Evolutionary conservation across 495 filamentous ascomycete species (phyloP).

Genomic region (Haplographium delicatum): DNA sequence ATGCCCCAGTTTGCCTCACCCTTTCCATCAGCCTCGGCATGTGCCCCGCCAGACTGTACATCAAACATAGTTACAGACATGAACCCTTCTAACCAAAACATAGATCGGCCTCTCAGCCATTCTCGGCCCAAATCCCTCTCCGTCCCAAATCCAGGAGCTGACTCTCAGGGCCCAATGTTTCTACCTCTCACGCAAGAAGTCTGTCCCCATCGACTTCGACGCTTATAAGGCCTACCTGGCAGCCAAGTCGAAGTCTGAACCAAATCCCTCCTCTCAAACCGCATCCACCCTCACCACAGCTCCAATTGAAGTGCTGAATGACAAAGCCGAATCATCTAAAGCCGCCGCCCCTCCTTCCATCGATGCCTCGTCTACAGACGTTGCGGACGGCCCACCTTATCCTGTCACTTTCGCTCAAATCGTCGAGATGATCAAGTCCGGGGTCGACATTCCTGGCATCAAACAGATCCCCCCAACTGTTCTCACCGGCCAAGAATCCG

Average conservation of each 20-base stretch:
- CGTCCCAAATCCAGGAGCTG: conserved; percentile 36
- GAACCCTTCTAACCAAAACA: not conserved
- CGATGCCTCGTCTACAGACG: not conserved
- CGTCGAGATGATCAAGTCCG: conserved; percentile 78
- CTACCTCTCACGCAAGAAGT: conserved; percentile 33
- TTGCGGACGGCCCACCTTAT: conserved; percentile 46
- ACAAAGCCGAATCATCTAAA: not conserved
- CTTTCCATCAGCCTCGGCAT: conserved; percentile 16
- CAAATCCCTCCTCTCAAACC: not conserved
- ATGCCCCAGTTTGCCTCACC: not conserved
- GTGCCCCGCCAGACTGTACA: not conserved
- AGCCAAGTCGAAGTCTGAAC: conserved; percentile 6
- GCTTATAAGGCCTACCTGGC: conserved; percentile 23
- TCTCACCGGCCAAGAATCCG: conserved; percentile 58
- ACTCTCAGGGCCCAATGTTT: conserved; percentile 43
- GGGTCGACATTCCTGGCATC: conserved; percentile 83
- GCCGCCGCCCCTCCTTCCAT: not conserved
- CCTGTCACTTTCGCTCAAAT: conserved; percentile 86
- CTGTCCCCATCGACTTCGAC: conserved; percentile 23
- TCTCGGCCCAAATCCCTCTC: conserved; percentile 36
- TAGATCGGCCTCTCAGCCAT: conserved; percentile 33
- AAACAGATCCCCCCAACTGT: conserved; percentile 83
- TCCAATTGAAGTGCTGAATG: not conserved
- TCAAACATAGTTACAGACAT: conserved; percentile 1
- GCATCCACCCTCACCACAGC: not conserved